Percentiles rank a stretch among this genome's conserved stretches.
Conservation (phyloP, 352 stramenopile species). For the Phytophthora ramorum region DNA sequence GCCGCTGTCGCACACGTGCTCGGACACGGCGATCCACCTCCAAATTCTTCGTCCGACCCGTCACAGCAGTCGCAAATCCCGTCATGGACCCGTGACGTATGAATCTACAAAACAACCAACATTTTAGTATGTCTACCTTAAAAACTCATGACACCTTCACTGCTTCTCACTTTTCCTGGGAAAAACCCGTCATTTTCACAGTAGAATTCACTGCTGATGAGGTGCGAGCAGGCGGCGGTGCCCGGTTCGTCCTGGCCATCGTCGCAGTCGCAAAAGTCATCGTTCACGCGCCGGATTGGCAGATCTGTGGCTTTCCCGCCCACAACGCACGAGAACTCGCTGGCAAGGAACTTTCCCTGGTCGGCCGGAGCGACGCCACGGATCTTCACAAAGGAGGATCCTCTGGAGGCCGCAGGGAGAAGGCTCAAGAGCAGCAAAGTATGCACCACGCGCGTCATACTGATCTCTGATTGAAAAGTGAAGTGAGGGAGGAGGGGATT, state of each 20-base stretch:
- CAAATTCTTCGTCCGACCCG: constrained; percentile 90
- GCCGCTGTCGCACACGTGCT: constrained; percentile 63
- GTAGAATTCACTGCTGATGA: constrained; percentile 60
- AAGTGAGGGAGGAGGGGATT: constrained; percentile 5
- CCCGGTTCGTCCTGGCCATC: constrained; percentile 90
- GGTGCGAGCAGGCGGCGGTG: constrained; percentile 82
- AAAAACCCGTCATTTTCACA: constrained; percentile 80
- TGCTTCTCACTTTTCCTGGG: constrained; percentile 47
- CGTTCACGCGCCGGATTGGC: constrained; percentile 75
- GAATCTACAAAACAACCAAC: constrained; percentile 47
- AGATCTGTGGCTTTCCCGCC: constrained; percentile 42
- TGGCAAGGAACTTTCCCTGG: constrained; percentile 28
- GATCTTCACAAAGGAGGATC: constrained; percentile 25
- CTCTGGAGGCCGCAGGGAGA: neutral
- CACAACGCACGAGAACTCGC: constrained; percentile 44
- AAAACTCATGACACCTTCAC: neutral
- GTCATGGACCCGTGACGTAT: constrained; percentile 91
- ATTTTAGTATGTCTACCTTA: neutral
- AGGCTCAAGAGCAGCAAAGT: constrained; percentile 17
- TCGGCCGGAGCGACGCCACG: constrained; percentile 51
- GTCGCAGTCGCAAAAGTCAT: constrained; percentile 95
- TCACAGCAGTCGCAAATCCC: constrained; percentile 98
- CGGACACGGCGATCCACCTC: constrained; percentile 26
- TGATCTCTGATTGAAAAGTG: constrained; percentile 10
- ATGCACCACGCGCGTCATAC: constrained; percentile 23